These are phyloP conservation scores for Termitomyces titanicus DNA, from an alignment of 768 basidiomycete genomes.

Conservation along the genomic window DNA sequence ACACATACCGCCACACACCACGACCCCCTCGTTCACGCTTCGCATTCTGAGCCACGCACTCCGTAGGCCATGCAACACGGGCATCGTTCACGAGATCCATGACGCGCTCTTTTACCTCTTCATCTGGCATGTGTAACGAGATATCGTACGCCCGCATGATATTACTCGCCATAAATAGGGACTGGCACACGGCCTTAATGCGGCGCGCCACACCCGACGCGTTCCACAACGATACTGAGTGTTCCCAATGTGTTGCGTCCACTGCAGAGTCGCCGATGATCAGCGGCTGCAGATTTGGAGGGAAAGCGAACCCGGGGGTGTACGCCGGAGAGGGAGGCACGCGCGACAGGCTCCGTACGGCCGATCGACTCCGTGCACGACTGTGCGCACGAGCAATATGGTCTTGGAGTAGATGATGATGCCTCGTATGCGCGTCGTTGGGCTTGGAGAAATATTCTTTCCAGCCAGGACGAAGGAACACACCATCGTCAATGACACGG, in stretches of 20 bases:
- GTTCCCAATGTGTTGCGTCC: slow-evolving; percentile 63
- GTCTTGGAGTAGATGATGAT: slow-evolving; percentile 23
- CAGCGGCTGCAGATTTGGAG: slow-evolving; percentile 53
- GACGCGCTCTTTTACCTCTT: slow-evolving; percentile 64
- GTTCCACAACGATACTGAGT: slow-evolving; percentile 60
- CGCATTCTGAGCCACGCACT: slow-evolving; percentile 53
- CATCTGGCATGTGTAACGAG: slow-evolving; percentile 51
- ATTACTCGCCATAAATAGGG: slow-evolving; percentile 54
- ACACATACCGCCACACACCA: slow-evolving; percentile 77
- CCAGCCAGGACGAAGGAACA: slow-evolving; percentile 65
- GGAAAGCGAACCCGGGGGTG: slow-evolving; percentile 19
- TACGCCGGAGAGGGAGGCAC: slow-evolving; percentile 19
- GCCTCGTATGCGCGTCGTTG: slow-evolving; percentile 25
- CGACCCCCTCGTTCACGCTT: slow-evolving; percentile 47
- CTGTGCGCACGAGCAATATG: slow-evolving; percentile 20
- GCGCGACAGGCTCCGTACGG: slow-evolving; percentile 11
- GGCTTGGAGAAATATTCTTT: slow-evolving; percentile 38
- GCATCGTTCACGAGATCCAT: slow-evolving; percentile 76
- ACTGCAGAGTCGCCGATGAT: slow-evolving; percentile 72
- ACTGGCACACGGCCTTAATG: slow-evolving; percentile 73
- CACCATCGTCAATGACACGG: slow-evolving; percentile 64
- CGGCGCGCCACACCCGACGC: slow-evolving; percentile 58
- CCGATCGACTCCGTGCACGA: slow-evolving; percentile 19
- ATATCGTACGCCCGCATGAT: slow-evolving; percentile 75
- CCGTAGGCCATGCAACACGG: slow-evolving; percentile 74